Percentiles rank a stretch among this genome's conserved stretches.
Conservation (phyloP, 1,284 basidiomycete species). For the Ceratobasidium sp. region DNA sequence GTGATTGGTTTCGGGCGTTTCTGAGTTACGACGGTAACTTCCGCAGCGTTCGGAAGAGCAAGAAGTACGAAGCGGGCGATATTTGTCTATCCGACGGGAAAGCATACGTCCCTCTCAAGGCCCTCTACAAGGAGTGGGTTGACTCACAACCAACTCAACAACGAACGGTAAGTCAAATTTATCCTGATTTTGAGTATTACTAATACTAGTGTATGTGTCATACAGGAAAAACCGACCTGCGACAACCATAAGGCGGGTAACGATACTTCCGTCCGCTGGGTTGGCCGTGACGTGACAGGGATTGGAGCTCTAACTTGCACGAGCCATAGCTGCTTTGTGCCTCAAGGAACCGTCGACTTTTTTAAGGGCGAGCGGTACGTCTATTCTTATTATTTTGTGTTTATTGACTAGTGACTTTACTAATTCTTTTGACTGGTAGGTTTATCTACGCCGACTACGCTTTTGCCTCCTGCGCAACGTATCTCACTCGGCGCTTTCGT, state of each 20-base stretch:
- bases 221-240: not conserved
- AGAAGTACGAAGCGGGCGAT: not conserved
- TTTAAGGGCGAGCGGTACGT: conserved; percentile 18
- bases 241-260: conserved; percentile 18
- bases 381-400: no score
- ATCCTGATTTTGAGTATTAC: no score
- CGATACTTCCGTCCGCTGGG: not conserved
- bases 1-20: not conserved
- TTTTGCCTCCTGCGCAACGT: not conserved
- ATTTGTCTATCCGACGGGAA: conserved; percentile 5
- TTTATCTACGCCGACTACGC: conserved; percentile 1
- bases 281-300: conserved; percentile 8
- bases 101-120: conserved; percentile 1
- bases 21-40: conserved; percentile 22
- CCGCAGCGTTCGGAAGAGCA: conserved; percentile 2
- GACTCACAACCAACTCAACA: not conserved
- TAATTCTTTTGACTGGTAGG: no score
- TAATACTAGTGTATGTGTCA: not conserved
- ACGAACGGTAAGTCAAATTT: not conserved
- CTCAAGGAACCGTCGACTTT: conserved; percentile 2
- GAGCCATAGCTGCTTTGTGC: conserved; percentile 10
- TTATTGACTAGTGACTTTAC: no score
- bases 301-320: conserved; percentile 5
- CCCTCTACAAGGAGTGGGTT: conserved; percentile 3
- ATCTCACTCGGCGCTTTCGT: no score